phyloP scores from a whole-genome alignment of 768 basidiomycete genomes.

The Ramaria sp. region DNA sequence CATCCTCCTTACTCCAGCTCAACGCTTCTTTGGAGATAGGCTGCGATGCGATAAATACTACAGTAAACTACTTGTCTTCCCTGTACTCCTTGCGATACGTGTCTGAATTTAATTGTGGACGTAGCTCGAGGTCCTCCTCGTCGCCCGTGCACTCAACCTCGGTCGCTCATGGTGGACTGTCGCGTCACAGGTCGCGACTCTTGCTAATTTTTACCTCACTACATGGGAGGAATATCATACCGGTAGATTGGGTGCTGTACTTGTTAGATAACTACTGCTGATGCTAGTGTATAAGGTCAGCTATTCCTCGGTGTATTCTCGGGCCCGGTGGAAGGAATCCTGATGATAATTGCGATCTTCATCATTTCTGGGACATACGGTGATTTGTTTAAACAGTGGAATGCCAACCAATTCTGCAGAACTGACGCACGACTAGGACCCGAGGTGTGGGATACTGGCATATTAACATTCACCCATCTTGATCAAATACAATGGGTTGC shows the following conservation, averaged over 20 bases:
- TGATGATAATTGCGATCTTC: slow-evolving; percentile 74
- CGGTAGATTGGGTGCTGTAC: slow-evolving; percentile 29
- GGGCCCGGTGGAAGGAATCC: slow-evolving; percentile 92
- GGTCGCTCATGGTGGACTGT: slow-evolving; percentile 98
- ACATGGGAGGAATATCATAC: slow-evolving; percentile 90
- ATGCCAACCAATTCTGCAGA: neutral
- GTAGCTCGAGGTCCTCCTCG: slow-evolving; percentile 81
- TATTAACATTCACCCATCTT: slow-evolving; percentile 43
- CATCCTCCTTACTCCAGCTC: neutral
- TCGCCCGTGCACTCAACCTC: slow-evolving; percentile 76
- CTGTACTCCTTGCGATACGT: neutral
- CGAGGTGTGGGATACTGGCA: slow-evolving; percentile 65
- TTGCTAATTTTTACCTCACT: slow-evolving; percentile 73
- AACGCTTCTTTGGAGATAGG: slow-evolving; percentile 29
- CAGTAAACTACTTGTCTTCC: slow-evolving; percentile 35
- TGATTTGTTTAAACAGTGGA: slow-evolving; percentile 17
- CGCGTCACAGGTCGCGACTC: slow-evolving; percentile 64
- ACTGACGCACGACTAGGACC: slow-evolving; percentile 39
- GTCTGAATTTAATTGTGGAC: neutral
- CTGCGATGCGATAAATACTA: slow-evolving; percentile 92
- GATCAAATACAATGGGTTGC: slow-evolving; percentile 39
- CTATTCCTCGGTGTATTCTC: slow-evolving; percentile 89
- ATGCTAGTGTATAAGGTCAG: slow-evolving; percentile 38
- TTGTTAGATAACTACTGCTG: neutral
- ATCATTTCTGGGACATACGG: slow-evolving; percentile 69